Conservation (phyloP, 371 early-diverging fungal genomes). For the Cokeromyces recurvatus region DNA sequence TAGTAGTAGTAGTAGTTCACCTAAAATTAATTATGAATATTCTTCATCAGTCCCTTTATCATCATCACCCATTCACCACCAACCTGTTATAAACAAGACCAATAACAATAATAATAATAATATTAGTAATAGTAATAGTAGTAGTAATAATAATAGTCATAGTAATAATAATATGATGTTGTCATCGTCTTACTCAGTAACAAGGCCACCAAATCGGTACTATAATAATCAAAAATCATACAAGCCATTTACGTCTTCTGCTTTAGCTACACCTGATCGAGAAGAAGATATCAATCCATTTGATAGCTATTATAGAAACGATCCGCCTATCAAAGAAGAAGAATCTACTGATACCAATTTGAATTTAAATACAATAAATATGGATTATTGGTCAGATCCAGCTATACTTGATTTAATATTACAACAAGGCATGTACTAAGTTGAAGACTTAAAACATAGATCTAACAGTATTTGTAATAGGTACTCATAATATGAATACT, state of each 20-base stretch:
- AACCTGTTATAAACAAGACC: too few relatives aligned
- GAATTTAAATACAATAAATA: background rate
- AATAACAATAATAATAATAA: too few relatives aligned
- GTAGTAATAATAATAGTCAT: too few relatives aligned
- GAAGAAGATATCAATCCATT: slow-evolving; percentile 16
- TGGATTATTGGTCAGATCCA: slow-evolving; percentile 14
- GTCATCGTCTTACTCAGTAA: too few relatives aligned
- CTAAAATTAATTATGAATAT: too few relatives aligned
- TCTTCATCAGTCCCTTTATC: too few relatives aligned
- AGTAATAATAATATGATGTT: too few relatives aligned
- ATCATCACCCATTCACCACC: too few relatives aligned
- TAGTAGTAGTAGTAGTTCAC: too few relatives aligned
- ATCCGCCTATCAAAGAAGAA: slow-evolving; percentile 9
- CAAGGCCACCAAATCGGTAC: too few relatives aligned
- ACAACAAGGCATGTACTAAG: slow-evolving; percentile 6
- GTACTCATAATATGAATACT: slow-evolving; percentile 4
- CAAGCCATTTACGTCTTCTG: slow-evolving; percentile 13
- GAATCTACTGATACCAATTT: background rate
- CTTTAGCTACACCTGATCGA: slow-evolving; percentile 10
- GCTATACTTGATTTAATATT: slow-evolving; percentile 6
- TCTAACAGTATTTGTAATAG: background rate
- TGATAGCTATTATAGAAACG: slow-evolving; percentile 14
- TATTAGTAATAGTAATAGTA: too few relatives aligned
- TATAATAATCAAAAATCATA: slow-evolving; percentile 6
- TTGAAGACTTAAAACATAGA: too few relatives aligned